A percentile compares a stretch with the other conserved stretches of the same genome.
Conservation (phyloP, 495 filamentous ascomycete genomes). For the Penicillium maclennaniae region DNA sequence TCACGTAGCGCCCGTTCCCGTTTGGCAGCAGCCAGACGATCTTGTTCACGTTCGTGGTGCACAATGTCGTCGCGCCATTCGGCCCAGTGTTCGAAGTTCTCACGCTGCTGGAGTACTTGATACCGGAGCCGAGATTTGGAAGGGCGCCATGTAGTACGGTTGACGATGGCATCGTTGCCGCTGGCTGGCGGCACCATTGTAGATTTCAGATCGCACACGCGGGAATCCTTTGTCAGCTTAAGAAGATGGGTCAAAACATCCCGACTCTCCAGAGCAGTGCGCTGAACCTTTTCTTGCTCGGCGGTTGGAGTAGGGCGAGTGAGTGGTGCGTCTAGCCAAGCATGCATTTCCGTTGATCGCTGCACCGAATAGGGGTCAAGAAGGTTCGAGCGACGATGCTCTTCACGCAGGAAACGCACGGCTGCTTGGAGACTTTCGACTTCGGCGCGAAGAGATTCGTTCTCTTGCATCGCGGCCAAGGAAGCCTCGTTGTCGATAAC, state of each 20-base stretch:
- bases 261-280: slow-evolving; percentile 62
- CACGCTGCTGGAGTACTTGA: slow-evolving; percentile 56
- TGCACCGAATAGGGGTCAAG: slow-evolving; percentile 58
- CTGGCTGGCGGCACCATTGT: slow-evolving; percentile 29
- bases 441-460: slow-evolving; percentile 65
- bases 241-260: slow-evolving; percentile 71
- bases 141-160: slow-evolving; percentile 59
- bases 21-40: slow-evolving; percentile 36
- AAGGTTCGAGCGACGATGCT: slow-evolving; percentile 63
- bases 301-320: slow-evolving; percentile 38
- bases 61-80: slow-evolving; percentile 58
- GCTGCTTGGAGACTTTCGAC: slow-evolving; percentile 69
- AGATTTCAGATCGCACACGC: slow-evolving; percentile 52
- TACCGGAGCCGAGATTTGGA: slow-evolving; percentile 54
- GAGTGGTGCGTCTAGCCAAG: slow-evolving; percentile 64
- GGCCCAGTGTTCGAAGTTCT: slow-evolving; percentile 58
- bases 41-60: slow-evolving; percentile 41
- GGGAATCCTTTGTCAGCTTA: slow-evolving; percentile 57
- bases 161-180: slow-evolving; percentile 29
- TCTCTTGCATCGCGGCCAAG: slow-evolving; percentile 64
- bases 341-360: slow-evolving; percentile 47
- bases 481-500: slow-evolving; percentile 43
- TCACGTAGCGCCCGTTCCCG: slow-evolving; percentile 30
- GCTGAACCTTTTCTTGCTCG: slow-evolving; percentile 53
- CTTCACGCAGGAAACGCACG: slow-evolving; percentile 73